Evolutionary conservation across 1,284 basidiomycete species (phyloP).

Genomic region (Sutorius eximius): DNA sequence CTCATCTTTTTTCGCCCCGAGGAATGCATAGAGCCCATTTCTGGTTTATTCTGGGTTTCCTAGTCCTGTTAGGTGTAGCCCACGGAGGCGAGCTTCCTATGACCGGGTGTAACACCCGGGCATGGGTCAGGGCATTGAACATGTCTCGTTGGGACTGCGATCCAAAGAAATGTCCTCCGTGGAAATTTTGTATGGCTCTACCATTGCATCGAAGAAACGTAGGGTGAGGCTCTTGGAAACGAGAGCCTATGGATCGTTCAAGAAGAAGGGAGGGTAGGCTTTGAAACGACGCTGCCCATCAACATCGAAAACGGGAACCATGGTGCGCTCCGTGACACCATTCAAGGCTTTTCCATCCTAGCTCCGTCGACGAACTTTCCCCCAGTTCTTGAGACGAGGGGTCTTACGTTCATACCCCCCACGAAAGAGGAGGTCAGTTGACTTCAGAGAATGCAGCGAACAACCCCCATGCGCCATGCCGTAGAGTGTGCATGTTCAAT

Average conservation of each 20-base stretch:
- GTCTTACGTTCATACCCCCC: no score
- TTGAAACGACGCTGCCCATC: no score
- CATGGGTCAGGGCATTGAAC: constrained; percentile 17
- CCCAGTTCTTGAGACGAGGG: no score
- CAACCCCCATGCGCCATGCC: not conserved
- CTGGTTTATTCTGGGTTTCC: not conserved
- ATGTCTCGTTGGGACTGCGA: constrained; percentile 15
- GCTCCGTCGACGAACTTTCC: no score
- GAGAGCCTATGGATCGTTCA: no score
- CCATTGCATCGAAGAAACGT: no score
- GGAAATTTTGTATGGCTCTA: constrained; percentile 11
- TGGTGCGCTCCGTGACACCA: no score
- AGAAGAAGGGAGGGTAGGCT: no score
- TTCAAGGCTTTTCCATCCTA: no score
- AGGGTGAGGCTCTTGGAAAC: no score
- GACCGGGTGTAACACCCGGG: constrained; percentile 3
- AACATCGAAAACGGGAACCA: no score
- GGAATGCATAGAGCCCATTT: not conserved
- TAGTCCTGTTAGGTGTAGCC: constrained; percentile 3
- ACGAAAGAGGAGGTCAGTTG: not conserved
- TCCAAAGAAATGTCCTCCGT: constrained; percentile 22
- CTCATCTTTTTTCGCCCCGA: no score
- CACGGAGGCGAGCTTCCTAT: not conserved
- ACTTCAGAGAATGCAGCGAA: not conserved
- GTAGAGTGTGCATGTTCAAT: constrained; percentile 4